Base-by-base conservation (phyloP, 2,329 filamentous ascomycete species). In the Meredithiella fracta region DNA sequence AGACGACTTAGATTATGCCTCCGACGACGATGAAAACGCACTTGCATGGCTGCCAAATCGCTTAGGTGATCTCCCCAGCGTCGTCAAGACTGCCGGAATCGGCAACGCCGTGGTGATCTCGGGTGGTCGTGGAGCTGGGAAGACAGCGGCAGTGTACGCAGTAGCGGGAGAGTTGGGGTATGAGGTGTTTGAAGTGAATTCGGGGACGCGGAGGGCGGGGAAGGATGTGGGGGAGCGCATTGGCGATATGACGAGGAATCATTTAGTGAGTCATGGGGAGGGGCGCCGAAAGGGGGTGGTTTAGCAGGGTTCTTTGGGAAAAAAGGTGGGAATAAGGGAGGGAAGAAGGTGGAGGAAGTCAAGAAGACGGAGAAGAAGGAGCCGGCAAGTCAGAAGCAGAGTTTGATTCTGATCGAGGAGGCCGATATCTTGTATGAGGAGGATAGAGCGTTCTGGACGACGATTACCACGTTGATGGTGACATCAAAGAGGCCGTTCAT, bases 181-280 rank as follows among this genome's bases (percentile, higher is more conserved):
- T 64, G 90, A 95, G 63, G 78, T 98, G 1, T 98, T 98, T 62
- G 92, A 98, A 67, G 89, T 98, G 65, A 94, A 94, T 63, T 72
- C 91, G 0, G 80, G 87, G 59, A 87, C 80, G 61, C 81, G 90
- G 53, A 77, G 92, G 60, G 94, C 80, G 64, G 91, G 90, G 31
- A 92, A 84, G 66, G 92, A 98, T 63, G 82, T 98, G 51, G 67
- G 94, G 34, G 92, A 98, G 63, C 86, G 79, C 62, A 87, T 98
- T 47, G 94, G 92, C 42, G 89, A 98, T 67, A 97, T 98, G 91
- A 92, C 89, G 3, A 83, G 83, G 59, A 97, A 98, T 63, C 92
- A 98, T 67, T 76, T 95, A 1, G 91, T 98, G 20, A 73, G 74
- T 55, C 73, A 71, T 51, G 62, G 64, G 15, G 64, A 66, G 9